Base-by-base conservation (phyloP, 2,329 filamentous ascomycete genomes). In the Whalleya microplaca region DNA sequence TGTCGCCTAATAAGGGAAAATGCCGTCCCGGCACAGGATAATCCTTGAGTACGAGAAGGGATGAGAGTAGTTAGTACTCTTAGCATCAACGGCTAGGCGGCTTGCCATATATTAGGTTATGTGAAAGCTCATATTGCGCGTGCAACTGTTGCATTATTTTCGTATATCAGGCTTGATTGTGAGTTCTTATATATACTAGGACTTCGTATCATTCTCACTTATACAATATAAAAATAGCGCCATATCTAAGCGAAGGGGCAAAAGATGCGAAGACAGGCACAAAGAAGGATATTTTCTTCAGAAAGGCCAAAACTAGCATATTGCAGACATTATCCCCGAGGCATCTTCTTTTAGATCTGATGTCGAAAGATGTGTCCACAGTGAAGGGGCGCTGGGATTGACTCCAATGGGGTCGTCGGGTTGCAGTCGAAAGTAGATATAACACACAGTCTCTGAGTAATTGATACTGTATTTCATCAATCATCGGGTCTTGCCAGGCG, bases 1-100 rank as follows among this genome's bases (percentile, higher is more conserved):
- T 60, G 55, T 52, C 59, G 62, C 59, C 64, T 65, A 63, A 63
- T 62, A 58, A 64, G 59, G 48, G 55, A 61, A 55, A 55, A 64
- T 62, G 59, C 60, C 48, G 56, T 53, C 46, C 51, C 59, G 56
- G 62, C 59, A 62, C 56, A 62, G 49, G 45, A 56, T 53, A 21
- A 48, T 41, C 52, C 44, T 4, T 27, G 23, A 27, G 23, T 9
- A 27, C 23, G 23, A 27, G 23, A 27, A 27, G 3, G 4, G 21
- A 18, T 45, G 43, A 45, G 14, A 21, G 44, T 29, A 46, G 10
- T 23, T 5, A 37, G 32, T 37, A 37, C 27, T 29, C 6, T 5
- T 5, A 5, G 12, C 27, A 12, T 6, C 27, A 12, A 12, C 32
- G 32, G 32, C 32, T 37, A 37, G 14, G 32, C 10, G 32, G 32